Evolutionary conservation across 2,329 filamentous ascomycete genomes (phyloP).

Genomic region (Shiraia bambusicola): DNA sequence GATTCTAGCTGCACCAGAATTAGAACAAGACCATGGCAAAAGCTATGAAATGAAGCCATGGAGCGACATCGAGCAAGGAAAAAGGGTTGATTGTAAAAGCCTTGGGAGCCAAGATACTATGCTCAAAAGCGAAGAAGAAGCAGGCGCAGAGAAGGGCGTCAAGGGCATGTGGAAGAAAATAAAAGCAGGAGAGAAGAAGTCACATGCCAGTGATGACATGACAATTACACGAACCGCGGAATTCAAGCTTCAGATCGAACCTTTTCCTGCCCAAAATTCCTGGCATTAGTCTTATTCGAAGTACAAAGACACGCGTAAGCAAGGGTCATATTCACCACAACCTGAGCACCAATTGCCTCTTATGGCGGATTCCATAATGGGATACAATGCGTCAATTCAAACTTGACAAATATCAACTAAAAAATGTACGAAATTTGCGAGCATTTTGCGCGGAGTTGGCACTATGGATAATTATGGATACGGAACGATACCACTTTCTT

Average conservation of each 20-base stretch:
- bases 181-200: slow-evolving; percentile 1
- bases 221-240: slow-evolving; percentile 24
- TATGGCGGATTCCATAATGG: no score
- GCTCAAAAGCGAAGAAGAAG: slow-evolving; percentile 3
- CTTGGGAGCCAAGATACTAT: slow-evolving; percentile 9
- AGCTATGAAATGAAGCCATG: slow-evolving; percentile 28
- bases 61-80: slow-evolving; percentile 13
- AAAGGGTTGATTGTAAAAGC: slow-evolving; percentile 1
- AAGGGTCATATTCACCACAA: no score
- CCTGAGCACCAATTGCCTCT: no score
- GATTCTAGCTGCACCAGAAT: slow-evolving; percentile 13
- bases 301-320: neutral
- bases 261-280: slow-evolving; percentile 5
- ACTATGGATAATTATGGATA: no score
- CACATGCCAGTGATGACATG: slow-evolving; percentile 13
- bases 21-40: slow-evolving; percentile 14
- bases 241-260: slow-evolving; percentile 16
- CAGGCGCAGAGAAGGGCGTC: neutral
- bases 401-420: no score
- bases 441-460: no score
- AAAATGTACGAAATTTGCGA: no score
- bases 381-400: no score
- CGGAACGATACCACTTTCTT: no score
- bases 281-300: neutral
- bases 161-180: slow-evolving; percentile 18